A percentile compares a stretch with the other conserved stretches of the same genome.
Conservation (phyloP, 2,329 filamentous ascomycete genomes). For the Aschersonia sp. region DNA sequence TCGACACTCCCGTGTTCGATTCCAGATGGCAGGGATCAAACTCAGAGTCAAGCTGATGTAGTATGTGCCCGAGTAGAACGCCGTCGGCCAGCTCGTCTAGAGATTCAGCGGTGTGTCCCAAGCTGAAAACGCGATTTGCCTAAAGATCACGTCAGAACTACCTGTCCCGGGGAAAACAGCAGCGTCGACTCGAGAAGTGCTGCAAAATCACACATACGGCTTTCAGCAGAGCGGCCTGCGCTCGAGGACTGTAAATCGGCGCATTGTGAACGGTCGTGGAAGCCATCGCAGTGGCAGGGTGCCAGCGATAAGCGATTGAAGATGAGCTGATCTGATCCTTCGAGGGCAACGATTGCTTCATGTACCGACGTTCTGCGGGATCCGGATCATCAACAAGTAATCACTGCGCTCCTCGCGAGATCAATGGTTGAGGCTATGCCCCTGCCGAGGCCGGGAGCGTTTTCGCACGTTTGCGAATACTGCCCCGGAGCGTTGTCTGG, state of each 20-base stretch:
- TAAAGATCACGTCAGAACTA: slow-evolving; percentile 5
- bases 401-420: too few species aligned
- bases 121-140: slow-evolving; percentile 25
- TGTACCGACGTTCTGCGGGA: too few species aligned
- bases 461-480: too few species aligned
- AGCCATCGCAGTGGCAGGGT: background rate
- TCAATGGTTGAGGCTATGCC: too few species aligned
- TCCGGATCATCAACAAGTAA: too few species aligned
- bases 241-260: slow-evolving; percentile 23
- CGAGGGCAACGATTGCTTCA: background rate
- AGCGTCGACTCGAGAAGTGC: background rate
- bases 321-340: background rate
- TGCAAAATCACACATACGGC: slow-evolving; percentile 25
- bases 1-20: slow-evolving; percentile 24
- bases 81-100: slow-evolving; percentile 38
- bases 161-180: too few species aligned
- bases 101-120: slow-evolving; percentile 30
- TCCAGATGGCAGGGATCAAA: slow-evolving; percentile 42
- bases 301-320: background rate
- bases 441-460: too few species aligned
- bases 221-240: slow-evolving; percentile 40
- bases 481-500: too few species aligned
- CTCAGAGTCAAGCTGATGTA: slow-evolving; percentile 40
- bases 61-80: slow-evolving; percentile 36
- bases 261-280: slow-evolving; percentile 10